Conservation (phyloP, 305 asterid species). For the Fraxinus sp. region DNA sequence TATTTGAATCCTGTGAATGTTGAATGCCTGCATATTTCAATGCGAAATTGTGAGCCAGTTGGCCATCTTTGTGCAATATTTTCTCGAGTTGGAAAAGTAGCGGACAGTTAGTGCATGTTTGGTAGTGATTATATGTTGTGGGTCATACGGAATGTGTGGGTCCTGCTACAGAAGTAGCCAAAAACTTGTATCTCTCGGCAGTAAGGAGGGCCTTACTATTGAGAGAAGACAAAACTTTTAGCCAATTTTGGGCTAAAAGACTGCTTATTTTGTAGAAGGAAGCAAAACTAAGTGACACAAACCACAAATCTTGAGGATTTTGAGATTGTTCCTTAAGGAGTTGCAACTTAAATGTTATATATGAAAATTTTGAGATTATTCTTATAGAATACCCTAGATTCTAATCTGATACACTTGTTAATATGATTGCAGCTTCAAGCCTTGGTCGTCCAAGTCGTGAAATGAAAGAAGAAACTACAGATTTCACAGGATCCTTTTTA, state of each 20-base stretch:
- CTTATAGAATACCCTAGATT: not conserved
- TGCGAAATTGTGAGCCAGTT: not conserved
- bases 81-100: not conserved
- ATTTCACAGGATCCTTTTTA: slow-evolving; percentile 48
- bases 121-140: not conserved
- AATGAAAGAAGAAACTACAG: slow-evolving; percentile 29
- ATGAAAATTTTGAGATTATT: not conserved
- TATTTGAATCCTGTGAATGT: not conserved
- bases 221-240: not conserved
- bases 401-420: not conserved
- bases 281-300: not conserved
- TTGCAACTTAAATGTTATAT: not conserved
- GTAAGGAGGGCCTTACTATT: not conserved
- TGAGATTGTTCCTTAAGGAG: not conserved
- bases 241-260: not conserved
- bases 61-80: not conserved
- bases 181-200: not conserved
- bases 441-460: slow-evolving; percentile 22
- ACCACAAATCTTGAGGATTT: not conserved
- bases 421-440: slow-evolving; percentile 29
- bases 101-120: not conserved
- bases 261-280: not conserved
- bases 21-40: not conserved
- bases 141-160: not conserved
- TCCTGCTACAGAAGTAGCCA: not conserved